Conservation (phyloP, 2,329 filamentous ascomycete genomes). For the Fusarium sacchari region DNA sequence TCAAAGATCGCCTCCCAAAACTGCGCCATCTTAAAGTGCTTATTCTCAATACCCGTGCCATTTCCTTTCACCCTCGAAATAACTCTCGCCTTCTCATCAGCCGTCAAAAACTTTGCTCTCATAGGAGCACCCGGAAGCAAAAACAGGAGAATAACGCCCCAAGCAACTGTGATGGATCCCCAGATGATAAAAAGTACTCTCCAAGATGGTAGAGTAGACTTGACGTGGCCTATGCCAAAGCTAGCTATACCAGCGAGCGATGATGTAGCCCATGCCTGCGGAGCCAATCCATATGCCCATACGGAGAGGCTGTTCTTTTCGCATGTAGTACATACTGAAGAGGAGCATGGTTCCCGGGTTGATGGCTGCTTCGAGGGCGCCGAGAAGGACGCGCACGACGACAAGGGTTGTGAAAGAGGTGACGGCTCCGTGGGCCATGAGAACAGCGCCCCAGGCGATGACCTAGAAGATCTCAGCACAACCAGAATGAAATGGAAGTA, state of each 20-base stretch:
- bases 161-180: slow-evolving; percentile 48
- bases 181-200: slow-evolving; percentile 31
- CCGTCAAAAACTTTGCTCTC: slow-evolving; percentile 58
- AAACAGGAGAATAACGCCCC: slow-evolving; percentile 65
- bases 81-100: slow-evolving; percentile 57
- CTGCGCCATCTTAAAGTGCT: slow-evolving; percentile 58
- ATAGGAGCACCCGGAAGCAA: slow-evolving; percentile 64
- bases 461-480: not conserved
- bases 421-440: slow-evolving; percentile 11
- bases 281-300: slow-evolving; percentile 38
- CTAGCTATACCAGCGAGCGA: slow-evolving; percentile 32
- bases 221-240: slow-evolving; percentile 36
- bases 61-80: slow-evolving; percentile 60
- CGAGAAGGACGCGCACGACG: not conserved
- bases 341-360: slow-evolving; percentile 28
- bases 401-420: not conserved
- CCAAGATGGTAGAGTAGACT: slow-evolving; percentile 13
- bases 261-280: slow-evolving; percentile 27
- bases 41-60: slow-evolving; percentile 63
- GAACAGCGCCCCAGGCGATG: not conserved
- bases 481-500: rapidly evolving
- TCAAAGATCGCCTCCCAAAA: slow-evolving; percentile 60
- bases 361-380: slow-evolving; percentile 3
- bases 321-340: slow-evolving; percentile 35
- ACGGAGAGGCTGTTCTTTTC: slow-evolving; percentile 25